Conservation (phyloP, 2,329 filamentous ascomycete genomes). For the Ilyonectria sp. region DNA sequence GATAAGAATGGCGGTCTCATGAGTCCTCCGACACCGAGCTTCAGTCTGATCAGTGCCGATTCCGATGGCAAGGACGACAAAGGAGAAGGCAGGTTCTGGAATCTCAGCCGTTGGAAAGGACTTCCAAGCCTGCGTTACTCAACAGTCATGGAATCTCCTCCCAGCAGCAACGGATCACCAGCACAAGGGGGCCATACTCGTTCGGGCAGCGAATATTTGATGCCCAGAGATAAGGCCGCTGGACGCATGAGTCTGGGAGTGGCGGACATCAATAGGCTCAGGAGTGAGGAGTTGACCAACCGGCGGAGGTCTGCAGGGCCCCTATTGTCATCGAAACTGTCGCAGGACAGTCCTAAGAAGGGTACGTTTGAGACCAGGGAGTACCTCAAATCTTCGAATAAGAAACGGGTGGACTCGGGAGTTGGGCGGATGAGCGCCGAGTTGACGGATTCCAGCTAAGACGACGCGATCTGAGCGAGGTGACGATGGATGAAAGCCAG, state of each 20-base stretch:
- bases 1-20: constrained; percentile 43
- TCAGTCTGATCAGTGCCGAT: constrained; percentile 61
- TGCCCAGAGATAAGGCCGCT: constrained; percentile 53
- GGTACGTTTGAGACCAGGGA: constrained; percentile 38
- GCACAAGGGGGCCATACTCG: constrained; percentile 55
- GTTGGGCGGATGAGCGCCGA: constrained; percentile 52
- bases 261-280: constrained; percentile 47
- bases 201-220: constrained; percentile 40
- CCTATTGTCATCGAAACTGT: constrained; percentile 36
- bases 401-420: constrained; percentile 54
- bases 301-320: constrained; percentile 52
- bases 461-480: constrained; percentile 22
- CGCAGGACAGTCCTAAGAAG: constrained; percentile 41
- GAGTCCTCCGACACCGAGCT: constrained; percentile 69
- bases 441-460: constrained; percentile 40
- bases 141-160: constrained; percentile 43
- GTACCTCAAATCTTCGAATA: constrained; percentile 38
- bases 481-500: constrained; percentile 29
- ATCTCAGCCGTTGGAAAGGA: constrained; percentile 67
- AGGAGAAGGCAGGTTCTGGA: constrained; percentile 69
- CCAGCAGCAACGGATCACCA: constrained; percentile 33
- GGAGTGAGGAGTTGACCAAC: constrained; percentile 43
- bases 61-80: constrained; percentile 59
- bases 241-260: constrained; percentile 51
- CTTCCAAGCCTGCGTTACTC: constrained; percentile 55